Percentiles rank a stretch among this genome's conserved stretches.
Evolutionary conservation across 495 filamentous ascomycete species (phyloP).

Genomic region (Penicillium dipodomyicola): DNA sequence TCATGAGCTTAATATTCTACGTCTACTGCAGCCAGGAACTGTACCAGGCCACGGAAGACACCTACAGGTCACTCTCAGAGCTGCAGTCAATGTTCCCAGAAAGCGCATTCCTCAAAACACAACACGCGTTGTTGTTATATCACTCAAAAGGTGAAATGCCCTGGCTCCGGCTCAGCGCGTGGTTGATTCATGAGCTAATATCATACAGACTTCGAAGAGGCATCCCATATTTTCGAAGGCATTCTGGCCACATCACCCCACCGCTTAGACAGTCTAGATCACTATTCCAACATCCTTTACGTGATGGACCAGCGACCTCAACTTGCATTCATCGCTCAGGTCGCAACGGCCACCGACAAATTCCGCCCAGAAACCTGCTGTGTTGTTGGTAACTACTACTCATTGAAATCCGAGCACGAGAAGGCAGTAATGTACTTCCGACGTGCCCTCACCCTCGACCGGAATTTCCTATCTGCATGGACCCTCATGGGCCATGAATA

Average conservation of each 20-base stretch:
- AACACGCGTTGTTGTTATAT: constrained; percentile 82
- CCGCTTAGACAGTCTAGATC: constrained; percentile 84
- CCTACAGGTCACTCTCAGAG: constrained; percentile 69
- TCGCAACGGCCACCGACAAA: constrained; percentile 86
- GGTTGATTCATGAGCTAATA: not conserved
- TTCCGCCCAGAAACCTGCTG: constrained; percentile 97
- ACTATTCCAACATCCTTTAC: constrained; percentile 96
- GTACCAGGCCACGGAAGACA: constrained; percentile 72
- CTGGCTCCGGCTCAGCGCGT: not conserved
- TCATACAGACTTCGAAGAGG: constrained; percentile 69
- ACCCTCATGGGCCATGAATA: constrained; percentile 99
- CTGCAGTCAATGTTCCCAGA: constrained; percentile 79
- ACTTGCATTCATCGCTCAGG: constrained; percentile 85
- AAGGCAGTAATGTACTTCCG: constrained; percentile 99
- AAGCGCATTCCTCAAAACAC: constrained; percentile 84
- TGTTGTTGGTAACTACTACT: constrained; percentile 97
- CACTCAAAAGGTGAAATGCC: constrained; percentile 66
- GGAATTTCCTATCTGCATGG: constrained; percentile 91
- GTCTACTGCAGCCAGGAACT: constrained; percentile 86
- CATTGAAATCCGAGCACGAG: constrained; percentile 87
- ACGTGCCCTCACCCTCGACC: constrained; percentile 90
- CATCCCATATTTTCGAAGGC: constrained; percentile 79
- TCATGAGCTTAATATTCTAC: constrained; percentile 92
- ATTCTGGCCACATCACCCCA: constrained; percentile 79
- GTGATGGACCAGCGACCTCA: constrained; percentile 85